Percentiles rank a stretch among this genome's conserved stretches.
These are phyloP conservation scores for Phyllosticta citrichinensis DNA, from an alignment of 2,329 filamentous ascomycete species.

Conservation along the genomic window DNA sequence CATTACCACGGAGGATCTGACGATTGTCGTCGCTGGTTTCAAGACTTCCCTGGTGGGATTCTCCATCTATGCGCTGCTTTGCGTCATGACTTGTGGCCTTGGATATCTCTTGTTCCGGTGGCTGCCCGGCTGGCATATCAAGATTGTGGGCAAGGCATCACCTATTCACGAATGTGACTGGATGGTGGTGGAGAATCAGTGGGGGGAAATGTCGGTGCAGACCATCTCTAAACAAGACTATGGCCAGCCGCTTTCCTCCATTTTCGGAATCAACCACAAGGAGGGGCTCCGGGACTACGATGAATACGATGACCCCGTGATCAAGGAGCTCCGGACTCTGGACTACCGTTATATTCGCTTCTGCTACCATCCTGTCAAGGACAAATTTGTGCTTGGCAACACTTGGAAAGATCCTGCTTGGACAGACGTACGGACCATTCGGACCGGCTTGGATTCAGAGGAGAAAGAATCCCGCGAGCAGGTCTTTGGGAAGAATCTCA, in stretches of 20 bases:
- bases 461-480: constrained; percentile 73
- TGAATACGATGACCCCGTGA: constrained; percentile 63
- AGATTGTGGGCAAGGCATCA: constrained; percentile 58
- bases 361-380: constrained; percentile 78
- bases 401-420: constrained; percentile 93
- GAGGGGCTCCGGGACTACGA: constrained; percentile 55
- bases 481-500: constrained; percentile 82
- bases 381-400: constrained; percentile 77
- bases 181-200: constrained; percentile 96
- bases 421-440: constrained; percentile 66
- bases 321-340: constrained; percentile 64
- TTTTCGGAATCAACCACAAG: constrained; percentile 61
- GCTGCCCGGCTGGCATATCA: constrained; percentile 80
- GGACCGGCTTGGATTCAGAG: constrained; percentile 75
- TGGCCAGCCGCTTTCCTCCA: constrained; percentile 52
- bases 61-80: constrained; percentile 58
- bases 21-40: constrained; percentile 88
- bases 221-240: constrained; percentile 51
- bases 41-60: constrained; percentile 64
- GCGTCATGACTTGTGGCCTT: constrained; percentile 61
- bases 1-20: constrained; percentile 86
- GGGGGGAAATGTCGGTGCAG: constrained; percentile 82
- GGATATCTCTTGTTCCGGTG: constrained; percentile 80
- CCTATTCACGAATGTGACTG: constrained; percentile 70
- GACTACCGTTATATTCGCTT: constrained; percentile 94